phyloP scores from a whole-genome alignment of 164 flowering plant species.

The Umbellularia californica region DNA sequence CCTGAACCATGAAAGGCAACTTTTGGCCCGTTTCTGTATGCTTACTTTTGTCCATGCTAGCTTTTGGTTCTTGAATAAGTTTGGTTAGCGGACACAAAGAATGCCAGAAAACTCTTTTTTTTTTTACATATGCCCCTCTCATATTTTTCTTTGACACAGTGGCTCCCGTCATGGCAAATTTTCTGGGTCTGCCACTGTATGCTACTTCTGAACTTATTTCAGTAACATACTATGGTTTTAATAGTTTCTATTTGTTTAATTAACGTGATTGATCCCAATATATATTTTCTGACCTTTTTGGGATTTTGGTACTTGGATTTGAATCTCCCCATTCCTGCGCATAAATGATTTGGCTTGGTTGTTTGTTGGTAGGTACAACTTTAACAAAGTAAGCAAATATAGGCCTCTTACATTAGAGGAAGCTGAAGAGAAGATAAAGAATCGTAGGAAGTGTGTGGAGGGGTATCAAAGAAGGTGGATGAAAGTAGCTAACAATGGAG shows the following conservation, averaged over 20 bases:
- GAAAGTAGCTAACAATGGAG: conserved; percentile 87
- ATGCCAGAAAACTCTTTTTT: no score
- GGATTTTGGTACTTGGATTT: background rate
- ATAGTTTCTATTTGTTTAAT: background rate
- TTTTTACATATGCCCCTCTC: no score
- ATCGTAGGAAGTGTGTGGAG: conserved; percentile 80
- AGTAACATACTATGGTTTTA: background rate
- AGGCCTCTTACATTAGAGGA: conserved; percentile 98
- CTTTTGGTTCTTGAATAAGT: no score
- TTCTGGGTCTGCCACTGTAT: no score
- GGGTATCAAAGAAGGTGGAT: conserved; percentile 98
- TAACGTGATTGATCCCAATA: no score
- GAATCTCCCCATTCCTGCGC: background rate
- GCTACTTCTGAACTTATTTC: background rate
- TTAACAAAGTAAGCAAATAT: conserved; percentile 93
- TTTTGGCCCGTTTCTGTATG: no score
- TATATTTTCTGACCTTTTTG: background rate
- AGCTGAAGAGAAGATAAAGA: conserved; percentile 98
- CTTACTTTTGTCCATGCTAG: no score
- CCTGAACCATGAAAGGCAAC: no score
- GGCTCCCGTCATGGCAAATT: no score
- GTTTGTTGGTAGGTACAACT: conserved; percentile 63
- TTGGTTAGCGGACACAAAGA: no score
- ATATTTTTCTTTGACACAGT: no score
- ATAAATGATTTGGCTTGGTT: background rate